These are phyloP conservation scores for Erysimum cheiranthoides DNA, from an alignment of 345 rosid species.

Conservation along the genomic window DNA sequence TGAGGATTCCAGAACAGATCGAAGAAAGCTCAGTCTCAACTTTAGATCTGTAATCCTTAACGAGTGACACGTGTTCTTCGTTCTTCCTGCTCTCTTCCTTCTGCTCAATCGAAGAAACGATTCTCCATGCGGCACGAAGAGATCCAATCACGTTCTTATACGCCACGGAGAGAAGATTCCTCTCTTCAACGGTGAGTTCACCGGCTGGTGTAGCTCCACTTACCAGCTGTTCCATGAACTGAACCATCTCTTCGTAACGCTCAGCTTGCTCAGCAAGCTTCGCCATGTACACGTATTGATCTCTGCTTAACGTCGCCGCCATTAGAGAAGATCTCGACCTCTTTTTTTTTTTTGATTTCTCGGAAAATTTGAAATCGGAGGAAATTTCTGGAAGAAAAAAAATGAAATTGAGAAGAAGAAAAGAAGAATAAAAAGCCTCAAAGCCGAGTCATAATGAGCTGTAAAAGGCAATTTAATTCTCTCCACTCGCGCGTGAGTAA, in stretches of 20 bases:
- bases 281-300: constrained; percentile 54
- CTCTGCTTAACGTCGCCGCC: constrained; percentile 50
- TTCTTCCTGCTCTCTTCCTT: constrained; percentile 70
- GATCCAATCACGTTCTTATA: constrained; percentile 54
- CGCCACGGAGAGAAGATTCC: constrained; percentile 51
- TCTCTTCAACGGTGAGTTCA: constrained; percentile 72
- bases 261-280: constrained; percentile 53
- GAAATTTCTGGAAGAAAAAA: constrained; percentile 23
- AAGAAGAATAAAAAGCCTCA: constrained; percentile 19
- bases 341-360: neutral
- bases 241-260: constrained; percentile 77
- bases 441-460: constrained; percentile 42
- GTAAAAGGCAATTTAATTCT: constrained; percentile 21
- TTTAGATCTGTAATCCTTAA: constrained; percentile 73
- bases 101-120: constrained; percentile 51
- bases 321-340: constrained; percentile 39
- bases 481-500: constrained; percentile 36
- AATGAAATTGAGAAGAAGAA: constrained; percentile 28
- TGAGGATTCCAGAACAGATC: constrained; percentile 55
- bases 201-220: constrained; percentile 56
- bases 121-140: constrained; percentile 49
- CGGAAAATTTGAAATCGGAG: constrained; percentile 39
- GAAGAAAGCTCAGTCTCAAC: constrained; percentile 62
- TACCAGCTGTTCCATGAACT: constrained; percentile 78
- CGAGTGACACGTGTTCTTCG: constrained; percentile 64